These are phyloP conservation scores for Davidsoniella virescens DNA, from an alignment of 2,329 filamentous ascomycete genomes.

Conservation along the genomic window DNA sequence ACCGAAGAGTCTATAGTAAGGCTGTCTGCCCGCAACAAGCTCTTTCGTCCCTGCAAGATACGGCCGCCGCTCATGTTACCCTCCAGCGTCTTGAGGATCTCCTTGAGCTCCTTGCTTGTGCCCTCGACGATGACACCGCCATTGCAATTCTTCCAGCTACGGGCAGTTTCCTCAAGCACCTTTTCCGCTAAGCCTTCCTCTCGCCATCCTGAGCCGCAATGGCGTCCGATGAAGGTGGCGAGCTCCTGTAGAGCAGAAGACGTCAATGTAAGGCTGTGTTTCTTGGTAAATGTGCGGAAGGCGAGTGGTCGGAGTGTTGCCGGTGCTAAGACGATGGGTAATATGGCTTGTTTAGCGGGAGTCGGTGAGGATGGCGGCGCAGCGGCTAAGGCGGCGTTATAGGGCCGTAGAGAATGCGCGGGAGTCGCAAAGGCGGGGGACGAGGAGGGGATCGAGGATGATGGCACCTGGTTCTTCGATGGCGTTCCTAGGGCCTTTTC, in stretches of 20 bases:
- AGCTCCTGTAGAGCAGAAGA: conserved; percentile 73
- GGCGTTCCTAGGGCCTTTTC: conserved; percentile 13
- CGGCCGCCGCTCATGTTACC: conserved; percentile 79
- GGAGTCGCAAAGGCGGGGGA: conserved; percentile 85
- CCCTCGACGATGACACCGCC: conserved; percentile 87
- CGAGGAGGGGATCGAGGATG: conserved; percentile 62
- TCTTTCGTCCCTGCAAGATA: conserved; percentile 35
- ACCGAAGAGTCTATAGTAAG: conserved; percentile 38
- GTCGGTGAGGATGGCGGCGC: conserved; percentile 16
- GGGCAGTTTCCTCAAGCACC: conserved; percentile 80
- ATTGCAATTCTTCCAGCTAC: conserved; percentile 78
- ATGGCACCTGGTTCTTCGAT: conserved; percentile 18
- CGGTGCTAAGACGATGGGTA: conserved; percentile 80
- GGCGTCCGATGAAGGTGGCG: conserved; percentile 76
- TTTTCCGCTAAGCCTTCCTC: conserved; percentile 87
- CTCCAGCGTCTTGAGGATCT: conserved; percentile 70
- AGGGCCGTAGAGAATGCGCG: conserved; percentile 57
- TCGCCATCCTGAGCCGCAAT: conserved; percentile 92
- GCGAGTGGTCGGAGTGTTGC: conserved; percentile 76
- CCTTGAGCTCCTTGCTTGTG: conserved; percentile 54
- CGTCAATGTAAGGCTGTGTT: conserved; percentile 83
- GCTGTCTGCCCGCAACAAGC: conserved; percentile 47
- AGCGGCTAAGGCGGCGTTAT: conserved; percentile 36
- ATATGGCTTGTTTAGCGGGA: conserved; percentile 33
- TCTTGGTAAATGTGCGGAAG: conserved; percentile 93